Conservation (phyloP, 371 early-diverging fungal species). For the Parasitella parasitica region DNA sequence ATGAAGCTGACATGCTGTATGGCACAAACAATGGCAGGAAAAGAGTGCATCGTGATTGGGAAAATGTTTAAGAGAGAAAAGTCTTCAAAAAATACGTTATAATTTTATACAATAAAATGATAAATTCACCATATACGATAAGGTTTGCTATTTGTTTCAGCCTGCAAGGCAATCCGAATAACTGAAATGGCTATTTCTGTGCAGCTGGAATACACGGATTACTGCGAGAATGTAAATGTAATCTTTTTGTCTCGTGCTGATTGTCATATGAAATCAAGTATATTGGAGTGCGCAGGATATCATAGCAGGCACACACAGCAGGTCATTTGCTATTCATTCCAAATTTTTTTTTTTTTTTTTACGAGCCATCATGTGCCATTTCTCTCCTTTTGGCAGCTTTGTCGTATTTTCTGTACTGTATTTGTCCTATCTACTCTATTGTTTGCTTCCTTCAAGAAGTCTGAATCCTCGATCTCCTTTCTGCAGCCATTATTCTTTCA, state of each 20-base stretch:
- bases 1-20: slow-evolving; percentile 17
- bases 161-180: no score
- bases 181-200: no score
- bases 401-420: not conserved
- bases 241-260: no score
- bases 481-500: no score
- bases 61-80: slow-evolving; percentile 2
- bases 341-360: no score
- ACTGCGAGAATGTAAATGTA: no score
- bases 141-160: no score
- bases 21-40: slow-evolving; percentile 29
- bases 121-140: no score
- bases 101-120: not conserved
- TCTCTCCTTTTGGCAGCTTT: not conserved
- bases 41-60: slow-evolving; percentile 35
- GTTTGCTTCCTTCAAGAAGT: not conserved
- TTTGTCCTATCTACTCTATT: not conserved
- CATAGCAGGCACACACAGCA: not conserved
- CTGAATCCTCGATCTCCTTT: not conserved
- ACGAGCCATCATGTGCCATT: no score
- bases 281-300: no score
- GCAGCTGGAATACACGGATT: no score
- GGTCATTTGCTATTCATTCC: not conserved
- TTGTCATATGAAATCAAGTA: no score
- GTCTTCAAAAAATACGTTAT: not conserved